Conservation (phyloP, 495 filamentous ascomycete species). For the Pyrenula aspistea region DNA sequence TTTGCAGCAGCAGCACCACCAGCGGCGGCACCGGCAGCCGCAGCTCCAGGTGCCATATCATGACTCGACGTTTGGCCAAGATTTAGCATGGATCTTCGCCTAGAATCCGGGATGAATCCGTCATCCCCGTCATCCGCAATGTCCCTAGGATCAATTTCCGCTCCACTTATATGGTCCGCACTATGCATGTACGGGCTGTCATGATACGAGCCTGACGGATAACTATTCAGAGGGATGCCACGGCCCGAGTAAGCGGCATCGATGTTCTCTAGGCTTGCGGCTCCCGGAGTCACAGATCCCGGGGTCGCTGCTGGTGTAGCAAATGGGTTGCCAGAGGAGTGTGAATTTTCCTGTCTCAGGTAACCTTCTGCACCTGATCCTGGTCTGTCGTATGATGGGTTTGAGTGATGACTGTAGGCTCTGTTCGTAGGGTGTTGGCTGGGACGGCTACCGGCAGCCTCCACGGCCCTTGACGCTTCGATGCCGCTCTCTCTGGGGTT, state of each 20-base stretch:
- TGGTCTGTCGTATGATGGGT: slow-evolving; percentile 11
- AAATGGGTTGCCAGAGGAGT: slow-evolving; percentile 25
- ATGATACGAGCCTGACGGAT: slow-evolving; percentile 19
- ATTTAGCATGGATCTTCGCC: slow-evolving; percentile 39
- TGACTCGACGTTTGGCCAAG: slow-evolving; percentile 24
- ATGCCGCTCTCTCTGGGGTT: slow-evolving; percentile 62
- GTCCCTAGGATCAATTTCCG: slow-evolving; percentile 60
- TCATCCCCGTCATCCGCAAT: slow-evolving; percentile 84
- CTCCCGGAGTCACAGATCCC: slow-evolving; percentile 23
- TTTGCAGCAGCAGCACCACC: slow-evolving; percentile 39
- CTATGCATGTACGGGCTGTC: slow-evolving; percentile 49
- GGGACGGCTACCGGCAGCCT: slow-evolving; percentile 19
- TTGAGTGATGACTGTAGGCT: slow-evolving; percentile 11
- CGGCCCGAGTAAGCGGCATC: slow-evolving; percentile 5
- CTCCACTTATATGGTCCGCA: slow-evolving; percentile 34
- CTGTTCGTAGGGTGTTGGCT: slow-evolving; percentile 31
- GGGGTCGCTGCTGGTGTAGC: slow-evolving; percentile 23
- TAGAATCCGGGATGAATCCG: slow-evolving; percentile 39
- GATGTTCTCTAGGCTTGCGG: slow-evolving; percentile 3
- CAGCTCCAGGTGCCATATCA: slow-evolving; percentile 18
- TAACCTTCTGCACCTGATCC: slow-evolving; percentile 14
- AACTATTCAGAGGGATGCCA: slow-evolving; percentile 20
- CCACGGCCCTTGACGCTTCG: slow-evolving; percentile 47
- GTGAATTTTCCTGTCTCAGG: slow-evolving; percentile 21
- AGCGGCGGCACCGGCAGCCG: slow-evolving; percentile 32